Evolutionary conservation across 2,329 filamentous ascomycete genomes (phyloP).

Genomic region (Colletotrichum sp.): DNA sequence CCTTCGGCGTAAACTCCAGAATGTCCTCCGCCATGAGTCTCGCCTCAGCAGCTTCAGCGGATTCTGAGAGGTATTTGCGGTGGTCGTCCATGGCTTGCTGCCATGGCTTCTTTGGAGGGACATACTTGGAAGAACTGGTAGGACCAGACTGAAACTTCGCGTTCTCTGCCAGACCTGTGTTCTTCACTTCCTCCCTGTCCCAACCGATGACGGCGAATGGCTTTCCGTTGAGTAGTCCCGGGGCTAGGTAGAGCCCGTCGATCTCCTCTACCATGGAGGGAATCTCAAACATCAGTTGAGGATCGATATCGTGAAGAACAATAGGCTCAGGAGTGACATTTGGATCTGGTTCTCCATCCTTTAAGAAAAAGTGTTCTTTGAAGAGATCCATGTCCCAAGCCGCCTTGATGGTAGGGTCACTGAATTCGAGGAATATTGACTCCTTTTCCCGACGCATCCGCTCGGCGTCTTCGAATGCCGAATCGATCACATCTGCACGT

Average conservation of each 20-base stretch:
- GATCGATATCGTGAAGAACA: not conserved
- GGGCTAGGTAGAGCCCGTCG: not conserved
- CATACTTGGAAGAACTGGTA: not conserved
- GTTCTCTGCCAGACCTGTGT: not conserved
- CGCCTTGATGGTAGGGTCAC: not conserved
- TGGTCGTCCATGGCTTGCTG: not conserved
- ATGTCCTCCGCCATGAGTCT: not conserved
- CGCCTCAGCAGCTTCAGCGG: not conserved
- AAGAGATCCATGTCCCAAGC: not conserved
- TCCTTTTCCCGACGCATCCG: not conserved
- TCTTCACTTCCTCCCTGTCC: not conserved
- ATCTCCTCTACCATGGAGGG: not conserved
- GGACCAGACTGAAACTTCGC: not conserved
- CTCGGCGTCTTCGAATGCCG: not conserved
- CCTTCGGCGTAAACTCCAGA: not conserved
- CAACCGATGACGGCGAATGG: not conserved
- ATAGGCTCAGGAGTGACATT: not conserved
- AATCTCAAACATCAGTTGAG: not conserved
- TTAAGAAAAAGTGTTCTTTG: not conserved
- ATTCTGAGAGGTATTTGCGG: not conserved
- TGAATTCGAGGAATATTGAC: not conserved
- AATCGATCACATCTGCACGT: not conserved
- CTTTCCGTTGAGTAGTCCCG: not conserved
- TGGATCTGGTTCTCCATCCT: not conserved
- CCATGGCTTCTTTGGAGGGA: not conserved